phyloP scores from a whole-genome alignment of 192 early-diverging fungal genomes.

The Linnemannia zychae region DNA sequence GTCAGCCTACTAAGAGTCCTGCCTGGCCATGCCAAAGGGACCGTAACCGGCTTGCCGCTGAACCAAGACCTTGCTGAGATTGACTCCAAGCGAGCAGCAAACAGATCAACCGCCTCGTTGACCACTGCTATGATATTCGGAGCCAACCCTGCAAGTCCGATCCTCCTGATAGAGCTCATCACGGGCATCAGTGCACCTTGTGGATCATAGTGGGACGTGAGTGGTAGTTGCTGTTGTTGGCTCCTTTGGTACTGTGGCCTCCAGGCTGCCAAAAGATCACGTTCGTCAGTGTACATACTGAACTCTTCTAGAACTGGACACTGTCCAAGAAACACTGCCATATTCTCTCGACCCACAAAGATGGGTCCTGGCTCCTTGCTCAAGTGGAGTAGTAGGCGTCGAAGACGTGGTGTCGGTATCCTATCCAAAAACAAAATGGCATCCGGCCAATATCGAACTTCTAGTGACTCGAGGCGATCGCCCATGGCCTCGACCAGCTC shows the following conservation, averaged over 20 bases:
- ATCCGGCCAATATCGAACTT: constrained; percentile 41
- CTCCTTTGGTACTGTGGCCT: background rate
- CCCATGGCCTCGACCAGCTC: constrained; percentile 53
- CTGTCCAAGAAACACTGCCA: constrained; percentile 20
- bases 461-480: constrained; percentile 34
- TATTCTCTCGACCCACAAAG: constrained; percentile 7
- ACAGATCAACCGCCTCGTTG: constrained; percentile 43
- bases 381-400: constrained; percentile 17
- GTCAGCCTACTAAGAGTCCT: constrained; percentile 16
- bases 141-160: constrained; percentile 31
- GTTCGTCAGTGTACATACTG: constrained; percentile 19
- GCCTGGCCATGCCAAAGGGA: constrained; percentile 28
- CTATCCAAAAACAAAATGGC: constrained; percentile 42
- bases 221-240: background rate
- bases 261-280: constrained; percentile 32
- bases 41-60: constrained; percentile 20
- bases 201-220: background rate
- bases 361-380: constrained; percentile 30
- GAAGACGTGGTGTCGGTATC: constrained; percentile 27
- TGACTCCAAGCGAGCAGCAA: constrained; percentile 19
- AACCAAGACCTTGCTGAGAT: constrained; percentile 42
- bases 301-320: constrained; percentile 32
- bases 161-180: constrained; percentile 21
- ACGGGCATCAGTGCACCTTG: background rate
- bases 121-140: constrained; percentile 24